Evolutionary conservation across 345 rosid species (phyloP), one percentile per base, ranked within the genome.

Genomic region (Rhizophora mangle): DNA sequence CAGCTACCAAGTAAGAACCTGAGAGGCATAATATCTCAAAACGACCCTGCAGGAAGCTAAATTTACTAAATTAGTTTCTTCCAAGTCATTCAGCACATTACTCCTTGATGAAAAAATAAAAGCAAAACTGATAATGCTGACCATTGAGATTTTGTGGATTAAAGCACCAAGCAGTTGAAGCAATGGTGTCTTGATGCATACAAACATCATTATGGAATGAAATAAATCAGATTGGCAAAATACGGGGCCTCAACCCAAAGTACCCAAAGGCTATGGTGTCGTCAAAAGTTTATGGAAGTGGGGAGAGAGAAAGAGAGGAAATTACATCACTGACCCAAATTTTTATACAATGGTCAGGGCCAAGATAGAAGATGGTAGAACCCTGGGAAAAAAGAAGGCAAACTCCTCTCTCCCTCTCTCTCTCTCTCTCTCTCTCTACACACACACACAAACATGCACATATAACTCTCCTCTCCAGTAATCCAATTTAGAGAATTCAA

Each of bases 21-120:
- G 97, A 92, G 82, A 96, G 78, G 80, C 97, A 86, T 78, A 96
- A 78, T 82, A 96, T 92, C 87, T 92, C 95, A 37, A 96, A 96
- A 67, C 78, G 87, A 26, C 99, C 99, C 99, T 96, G 70, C 71
- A 80, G 60, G 24, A 78, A 58, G 79, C 21, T 54, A 74, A 62
- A 77, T 68, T 31, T 73, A 79, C 61, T 69, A 74, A 73, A 65
- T 82, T 39, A 81, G 76, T 54, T 62, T 53, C 63, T 71, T 51
- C 60, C 54, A 51, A 39, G 16, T 34, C 51, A 24, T 53, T 31
- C 21, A 27, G 54, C 49, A 57, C 2, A 65, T 7, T 16, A 9
- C 7, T 52, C 51, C 47, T 15, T 5, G 6, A 37, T 59, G 16
- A 10, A 39, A 32, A 51, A 47, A 34, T 2, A 59, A 32, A 11